Conservation (phyloP, 371 early-diverging fungal genomes). For the Syncephalastrum sp. region DNA sequence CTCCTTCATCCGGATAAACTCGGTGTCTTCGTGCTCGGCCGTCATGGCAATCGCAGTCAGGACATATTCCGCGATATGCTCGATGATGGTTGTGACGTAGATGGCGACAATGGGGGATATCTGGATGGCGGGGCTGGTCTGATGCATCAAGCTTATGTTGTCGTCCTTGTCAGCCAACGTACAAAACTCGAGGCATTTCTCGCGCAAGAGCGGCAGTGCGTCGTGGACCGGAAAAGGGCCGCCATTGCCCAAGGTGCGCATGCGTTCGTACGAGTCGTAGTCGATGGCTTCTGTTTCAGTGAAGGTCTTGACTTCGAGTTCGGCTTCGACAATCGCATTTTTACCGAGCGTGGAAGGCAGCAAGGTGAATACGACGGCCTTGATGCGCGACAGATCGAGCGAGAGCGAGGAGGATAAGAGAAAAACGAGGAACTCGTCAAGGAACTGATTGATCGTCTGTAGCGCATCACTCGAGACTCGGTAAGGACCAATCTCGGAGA, state of each 20-base stretch:
- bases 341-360: conserved; percentile 62
- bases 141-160: conserved; percentile 12
- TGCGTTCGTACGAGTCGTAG: conserved; percentile 44
- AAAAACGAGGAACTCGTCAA: conserved; percentile 60
- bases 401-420: conserved; percentile 53
- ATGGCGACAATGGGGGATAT: conserved; percentile 65
- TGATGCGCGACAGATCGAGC: conserved; percentile 56
- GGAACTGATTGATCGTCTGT: conserved; percentile 59
- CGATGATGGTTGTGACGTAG: conserved; percentile 65
- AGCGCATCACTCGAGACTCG: conserved; percentile 64
- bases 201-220: conserved; percentile 36
- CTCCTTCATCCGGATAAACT: conserved; percentile 58
- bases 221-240: conserved; percentile 21
- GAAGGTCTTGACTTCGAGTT: conserved; percentile 64
- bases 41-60: conserved; percentile 58
- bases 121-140: conserved; percentile 14
- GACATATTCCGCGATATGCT: conserved; percentile 64
- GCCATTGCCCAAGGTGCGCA: conserved; percentile 34
- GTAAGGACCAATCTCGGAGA: conserved; percentile 62
- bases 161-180: conserved; percentile 54
- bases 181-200: conserved; percentile 60
- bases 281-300: conserved; percentile 57
- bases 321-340: conserved; percentile 69
- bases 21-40: conserved; percentile 61
- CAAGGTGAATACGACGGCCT: conserved; percentile 47